Base-by-base conservation (phyloP, 148 eudicot species). In the Gaultheria prostrata region DNA sequence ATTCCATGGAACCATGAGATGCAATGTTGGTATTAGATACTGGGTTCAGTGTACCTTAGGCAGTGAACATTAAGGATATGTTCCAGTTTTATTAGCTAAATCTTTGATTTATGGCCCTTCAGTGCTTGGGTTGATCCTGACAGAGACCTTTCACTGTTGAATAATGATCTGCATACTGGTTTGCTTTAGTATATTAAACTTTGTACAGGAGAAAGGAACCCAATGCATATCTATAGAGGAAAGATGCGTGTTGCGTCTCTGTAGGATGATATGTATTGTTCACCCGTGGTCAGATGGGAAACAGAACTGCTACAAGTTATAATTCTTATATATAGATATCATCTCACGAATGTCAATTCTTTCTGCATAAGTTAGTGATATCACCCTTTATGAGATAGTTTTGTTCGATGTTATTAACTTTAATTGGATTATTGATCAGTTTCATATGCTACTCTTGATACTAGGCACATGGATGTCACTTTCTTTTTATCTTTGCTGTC, bases 91-190 rank as follows among this genome's bases (percentile, higher is more conserved):
- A 12, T 81, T 30, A 26, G 49, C 70, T 85, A 45, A 72, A 28
- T 18, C 12, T 45, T 84, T 48, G 20, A 33, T 35, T 24, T 20
- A 56, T 48, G 20, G 6, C 76, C 72, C 84, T 86, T 21, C 84
- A 81, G 84, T 76, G 86, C 78, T 83, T 83, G 84, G 86, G 79
- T 84, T 75, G 84, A 81, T 84, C 84, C 86, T 76, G 67, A 84
- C 71, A 78, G 65, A 45, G 76, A 77, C 48, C 80, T 84, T 48
- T 84, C 86, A 77, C 76, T 49, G 71, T 84, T 84, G 49, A 70
- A 71, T n/a, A 1, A 20, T 80, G 80, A 84, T 61, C 84, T 71
- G 70, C 81, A 54, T 76, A 51, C 56, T 80, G 61, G 24, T 83
- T 69, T 46, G 54, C 35, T 61, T 57, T 20, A 20, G 57, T 53